Percentiles rank a stretch among this genome's conserved stretches.
Evolutionary conservation across 2,329 filamentous ascomycete species (phyloP).

Genomic region (Hirsutella thompsonii): DNA sequence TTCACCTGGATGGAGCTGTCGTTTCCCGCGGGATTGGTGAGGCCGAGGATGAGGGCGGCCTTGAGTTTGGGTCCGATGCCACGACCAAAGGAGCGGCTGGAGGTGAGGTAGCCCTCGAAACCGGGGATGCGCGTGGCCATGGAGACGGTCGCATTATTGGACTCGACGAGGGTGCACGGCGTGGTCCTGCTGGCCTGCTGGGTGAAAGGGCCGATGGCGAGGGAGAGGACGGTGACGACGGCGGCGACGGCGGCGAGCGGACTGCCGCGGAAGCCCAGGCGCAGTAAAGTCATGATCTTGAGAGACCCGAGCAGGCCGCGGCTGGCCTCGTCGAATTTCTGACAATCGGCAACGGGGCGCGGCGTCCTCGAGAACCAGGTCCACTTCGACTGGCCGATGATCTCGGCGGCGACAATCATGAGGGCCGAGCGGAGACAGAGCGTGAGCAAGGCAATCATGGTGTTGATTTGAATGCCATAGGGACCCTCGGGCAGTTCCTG

Average conservation of each 20-base stretch:
- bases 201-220: constrained; percentile 1
- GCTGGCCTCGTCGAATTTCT: constrained; percentile 18
- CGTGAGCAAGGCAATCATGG: neutral
- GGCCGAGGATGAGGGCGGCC: neutral
- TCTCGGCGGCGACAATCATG: constrained; percentile 13
- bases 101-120: neutral
- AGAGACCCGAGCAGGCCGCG: constrained; percentile 14
- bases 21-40: neutral
- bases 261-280: neutral
- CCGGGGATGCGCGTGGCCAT: neutral
- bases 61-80: neutral
- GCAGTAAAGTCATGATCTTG: constrained; percentile 8
- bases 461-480: neutral
- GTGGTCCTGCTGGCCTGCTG: constrained; percentile 1
- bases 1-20: neutral
- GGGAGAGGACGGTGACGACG: neutral
- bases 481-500: neutral
- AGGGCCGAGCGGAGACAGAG: constrained; percentile 9
- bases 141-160: neutral
- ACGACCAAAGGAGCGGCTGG: too few species aligned
- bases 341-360: constrained; percentile 14
- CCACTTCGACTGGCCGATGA: constrained; percentile 20
- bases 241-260: neutral
- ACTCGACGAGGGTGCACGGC: neutral
- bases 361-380: constrained; percentile 14